A percentile compares a stretch with the other conserved stretches of the same genome.
phyloP scores from a whole-genome alignment of 176 grass and related monocot species.

The Chloris gayana region DNA sequence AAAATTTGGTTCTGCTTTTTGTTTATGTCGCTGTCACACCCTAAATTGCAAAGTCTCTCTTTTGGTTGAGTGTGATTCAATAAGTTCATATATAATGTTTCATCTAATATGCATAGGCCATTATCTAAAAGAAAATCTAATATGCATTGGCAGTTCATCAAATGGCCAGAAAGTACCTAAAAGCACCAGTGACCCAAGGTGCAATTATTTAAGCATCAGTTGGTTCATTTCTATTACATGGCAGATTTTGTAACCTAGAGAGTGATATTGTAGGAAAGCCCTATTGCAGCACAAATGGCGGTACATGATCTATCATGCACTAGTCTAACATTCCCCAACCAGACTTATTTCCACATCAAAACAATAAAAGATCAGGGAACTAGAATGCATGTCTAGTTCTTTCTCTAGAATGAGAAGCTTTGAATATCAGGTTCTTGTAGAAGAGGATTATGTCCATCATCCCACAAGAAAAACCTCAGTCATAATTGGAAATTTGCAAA shows the following conservation, averaged over 20 bases:
- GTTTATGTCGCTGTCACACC: constrained; percentile 44
- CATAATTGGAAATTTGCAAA: neutral
- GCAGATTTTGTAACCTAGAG: constrained; percentile 42
- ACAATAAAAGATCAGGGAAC: neutral
- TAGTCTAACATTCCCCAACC: constrained; percentile 42
- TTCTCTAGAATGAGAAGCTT: neutral
- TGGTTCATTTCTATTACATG: constrained; percentile 29
- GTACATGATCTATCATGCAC: constrained; percentile 3
- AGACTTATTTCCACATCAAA: constrained; percentile 5
- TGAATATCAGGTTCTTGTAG: constrained; percentile 9
- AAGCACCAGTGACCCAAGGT: constrained; percentile 39
- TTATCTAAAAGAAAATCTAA: too few relatives aligned
- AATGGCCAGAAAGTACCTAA: constrained; percentile 42
- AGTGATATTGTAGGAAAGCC: constrained; percentile 32
- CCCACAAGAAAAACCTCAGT: neutral
- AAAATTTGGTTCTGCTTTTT: constrained; percentile 43
- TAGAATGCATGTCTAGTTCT: neutral
- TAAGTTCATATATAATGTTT: constrained; percentile 5
- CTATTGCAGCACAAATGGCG: constrained; percentile 28
- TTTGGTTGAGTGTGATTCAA: constrained; percentile 38
- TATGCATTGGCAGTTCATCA: constrained; percentile 42
- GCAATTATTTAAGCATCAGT: constrained; percentile 35
- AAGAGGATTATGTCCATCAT: neutral
- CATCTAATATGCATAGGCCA: constrained; percentile 36
- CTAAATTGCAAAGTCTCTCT: constrained; percentile 8